These are phyloP conservation scores for Lachnellula hyalina DNA, from an alignment of 2,329 filamentous ascomycete genomes.

Conservation along the genomic window DNA sequence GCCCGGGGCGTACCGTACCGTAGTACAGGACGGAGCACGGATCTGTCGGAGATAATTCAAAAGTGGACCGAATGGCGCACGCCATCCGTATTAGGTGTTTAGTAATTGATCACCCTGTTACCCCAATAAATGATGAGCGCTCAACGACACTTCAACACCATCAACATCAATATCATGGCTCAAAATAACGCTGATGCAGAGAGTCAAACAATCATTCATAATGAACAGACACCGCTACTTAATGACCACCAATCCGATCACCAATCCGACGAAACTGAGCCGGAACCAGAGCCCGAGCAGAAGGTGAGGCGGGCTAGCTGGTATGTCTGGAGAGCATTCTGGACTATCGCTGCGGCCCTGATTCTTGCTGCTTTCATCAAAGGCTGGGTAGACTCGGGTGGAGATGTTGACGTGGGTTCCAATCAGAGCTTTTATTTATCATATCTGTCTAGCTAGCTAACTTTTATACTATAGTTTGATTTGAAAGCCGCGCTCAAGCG, in stretches of 20 bases:
- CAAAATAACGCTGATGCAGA: neutral
- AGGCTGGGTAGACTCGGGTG: conserved; percentile 39
- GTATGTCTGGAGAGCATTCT: conserved; percentile 35
- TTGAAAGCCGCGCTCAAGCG: conserved; percentile 39
- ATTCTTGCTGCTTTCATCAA: conserved; percentile 38
- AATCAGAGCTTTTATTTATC: neutral
- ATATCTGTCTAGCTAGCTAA: neutral
- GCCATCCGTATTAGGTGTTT: no score
- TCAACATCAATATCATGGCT: neutral
- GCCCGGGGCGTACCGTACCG: no score
- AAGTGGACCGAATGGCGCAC: no score
- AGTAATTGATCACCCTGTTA: neutral
- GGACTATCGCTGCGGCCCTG: conserved; percentile 31
- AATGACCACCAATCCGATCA: conserved; percentile 6
- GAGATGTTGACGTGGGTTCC: conserved; percentile 36
- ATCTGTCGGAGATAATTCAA: no score
- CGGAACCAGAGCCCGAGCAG: conserved; percentile 5
- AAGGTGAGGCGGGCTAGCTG: conserved; percentile 18
- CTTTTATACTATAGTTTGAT: conserved; percentile 35
- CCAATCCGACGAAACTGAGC: conserved; percentile 11
- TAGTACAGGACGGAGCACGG: no score
- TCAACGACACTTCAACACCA: neutral
- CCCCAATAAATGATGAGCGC: neutral
- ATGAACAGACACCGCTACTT: conserved; percentile 25
- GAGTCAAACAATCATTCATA: neutral